phyloP scores from a whole-genome alignment of 139 green algal species.

The Coccomyxa sp. region DNA sequence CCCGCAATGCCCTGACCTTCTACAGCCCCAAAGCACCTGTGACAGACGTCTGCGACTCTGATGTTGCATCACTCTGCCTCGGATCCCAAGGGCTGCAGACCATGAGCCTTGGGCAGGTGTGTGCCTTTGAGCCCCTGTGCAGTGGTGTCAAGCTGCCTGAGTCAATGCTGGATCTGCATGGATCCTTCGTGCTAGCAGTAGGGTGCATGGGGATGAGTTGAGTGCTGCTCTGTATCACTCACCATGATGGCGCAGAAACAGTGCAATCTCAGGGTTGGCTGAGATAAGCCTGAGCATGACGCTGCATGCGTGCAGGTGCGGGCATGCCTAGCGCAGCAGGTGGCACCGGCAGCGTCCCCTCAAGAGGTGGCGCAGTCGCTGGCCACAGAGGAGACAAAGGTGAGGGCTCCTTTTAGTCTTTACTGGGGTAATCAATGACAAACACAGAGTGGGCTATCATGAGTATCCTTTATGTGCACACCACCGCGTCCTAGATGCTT shows the following conservation, averaged over 20 bases:
- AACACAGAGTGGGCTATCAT: no score
- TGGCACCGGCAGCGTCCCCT: not conserved
- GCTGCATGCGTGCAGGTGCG: not conserved
- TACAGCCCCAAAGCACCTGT: conserved; percentile 52
- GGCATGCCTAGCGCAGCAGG: not conserved
- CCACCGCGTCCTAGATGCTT: no score
- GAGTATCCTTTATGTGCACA: no score
- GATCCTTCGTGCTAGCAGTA: no score
- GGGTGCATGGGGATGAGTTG: no score
- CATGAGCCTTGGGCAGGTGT: conserved; percentile 40
- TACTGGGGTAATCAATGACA: no score
- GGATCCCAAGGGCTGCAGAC: conserved; percentile 37
- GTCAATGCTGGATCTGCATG: no score
- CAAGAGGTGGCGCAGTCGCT: not conserved
- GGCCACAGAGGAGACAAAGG: not conserved
- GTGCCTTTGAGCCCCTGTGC: not conserved
- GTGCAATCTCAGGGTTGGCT: no score
- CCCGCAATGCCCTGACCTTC: conserved; percentile 16
- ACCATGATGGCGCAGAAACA: no score
- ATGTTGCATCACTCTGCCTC: conserved; percentile 49
- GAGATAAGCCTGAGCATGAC: not conserved
- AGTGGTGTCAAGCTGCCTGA: no score
- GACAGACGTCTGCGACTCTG: conserved; percentile 64
- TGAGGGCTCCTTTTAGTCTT: not conserved
- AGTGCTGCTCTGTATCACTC: no score